phyloP scores from a whole-genome alignment of 2,329 filamentous ascomycete genomes.

The Trichoderma hamatum region DNA sequence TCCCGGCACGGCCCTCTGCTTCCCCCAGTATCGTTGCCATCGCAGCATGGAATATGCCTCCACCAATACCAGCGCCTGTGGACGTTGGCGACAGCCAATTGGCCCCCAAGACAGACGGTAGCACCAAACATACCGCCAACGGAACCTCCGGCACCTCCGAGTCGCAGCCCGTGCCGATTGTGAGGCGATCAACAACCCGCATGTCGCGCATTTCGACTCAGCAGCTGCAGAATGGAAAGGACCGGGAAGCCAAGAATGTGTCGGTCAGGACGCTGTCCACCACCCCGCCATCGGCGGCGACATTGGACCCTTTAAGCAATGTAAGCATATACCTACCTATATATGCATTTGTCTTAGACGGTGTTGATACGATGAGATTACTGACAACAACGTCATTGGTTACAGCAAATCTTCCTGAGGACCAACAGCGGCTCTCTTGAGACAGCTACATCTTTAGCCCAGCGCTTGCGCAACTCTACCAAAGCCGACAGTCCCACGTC shows the following conservation, averaged over 20 bases:
- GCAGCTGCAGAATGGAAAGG: slow-evolving; percentile 48
- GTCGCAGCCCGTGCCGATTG: slow-evolving; percentile 31
- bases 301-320: slow-evolving; percentile 46
- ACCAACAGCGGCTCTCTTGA: slow-evolving; percentile 42
- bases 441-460: slow-evolving; percentile 50
- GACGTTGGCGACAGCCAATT: slow-evolving; percentile 36
- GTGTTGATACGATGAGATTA: neutral
- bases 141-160: slow-evolving; percentile 37
- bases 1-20: neutral
- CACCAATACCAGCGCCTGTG: slow-evolving; percentile 36
- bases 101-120: slow-evolving; percentile 34
- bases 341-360: neutral
- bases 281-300: slow-evolving; percentile 34
- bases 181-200: slow-evolving; percentile 32
- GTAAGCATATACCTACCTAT: slow-evolving; percentile 33
- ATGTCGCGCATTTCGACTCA: slow-evolving; percentile 65
- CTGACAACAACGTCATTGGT: neutral
- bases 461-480: slow-evolving; percentile 56
- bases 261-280: slow-evolving; percentile 34
- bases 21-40: slow-evolving; percentile 23
- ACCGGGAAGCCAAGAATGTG: slow-evolving; percentile 37
- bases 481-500: slow-evolving; percentile 56
- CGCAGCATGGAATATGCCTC: slow-evolving; percentile 44
- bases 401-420: slow-evolving; percentile 46
- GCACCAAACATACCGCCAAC: slow-evolving; percentile 33